Percentiles rank a stretch among this genome's conserved stretches.
Conservation (phyloP, 2,329 filamentous ascomycete genomes). For the Parasarocladium wereldwijsianum region DNA sequence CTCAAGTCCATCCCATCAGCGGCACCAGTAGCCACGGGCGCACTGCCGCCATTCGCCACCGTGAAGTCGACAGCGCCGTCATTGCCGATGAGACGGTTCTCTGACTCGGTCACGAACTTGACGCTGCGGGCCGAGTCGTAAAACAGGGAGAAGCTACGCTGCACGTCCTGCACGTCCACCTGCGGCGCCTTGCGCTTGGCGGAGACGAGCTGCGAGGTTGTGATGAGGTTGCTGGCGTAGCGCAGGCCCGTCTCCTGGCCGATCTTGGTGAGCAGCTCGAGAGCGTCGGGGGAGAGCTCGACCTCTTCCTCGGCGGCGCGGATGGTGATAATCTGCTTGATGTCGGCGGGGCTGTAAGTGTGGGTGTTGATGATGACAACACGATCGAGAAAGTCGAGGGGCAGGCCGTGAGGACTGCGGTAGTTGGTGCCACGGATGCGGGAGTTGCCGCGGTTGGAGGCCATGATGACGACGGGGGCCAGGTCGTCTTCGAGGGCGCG, state of each 20-base stretch:
- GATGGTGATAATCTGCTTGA: conserved; percentile 84
- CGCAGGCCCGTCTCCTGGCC: conserved; percentile 81
- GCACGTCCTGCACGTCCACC: conserved; percentile 75
- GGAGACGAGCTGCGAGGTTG: conserved; percentile 75
- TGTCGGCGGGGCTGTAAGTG: conserved; percentile 67
- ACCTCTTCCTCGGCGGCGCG: conserved; percentile 93
- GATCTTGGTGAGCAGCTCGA: conserved; percentile 90
- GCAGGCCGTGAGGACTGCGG: conserved; percentile 81
- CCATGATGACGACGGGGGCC: conserved; percentile 97
- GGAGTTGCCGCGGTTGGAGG: conserved; percentile 85
- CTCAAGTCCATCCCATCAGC: conserved; percentile 30
- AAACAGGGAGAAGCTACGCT: conserved; percentile 87
- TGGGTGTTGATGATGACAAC: conserved; percentile 95
- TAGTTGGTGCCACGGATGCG: conserved; percentile 90
- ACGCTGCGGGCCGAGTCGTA: conserved; percentile 81
- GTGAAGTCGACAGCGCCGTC: conserved; percentile 65
- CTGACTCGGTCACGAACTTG: conserved; percentile 78
- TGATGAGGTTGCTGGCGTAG: conserved; percentile 97
- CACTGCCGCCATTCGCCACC: conserved; percentile 24
- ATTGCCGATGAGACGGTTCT: conserved; percentile 85
- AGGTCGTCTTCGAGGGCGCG: conserved; percentile 88
- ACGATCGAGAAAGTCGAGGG: conserved; percentile 89
- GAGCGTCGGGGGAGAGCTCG: conserved; percentile 75
- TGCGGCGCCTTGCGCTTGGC: conserved; percentile 77
- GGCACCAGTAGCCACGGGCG: not conserved